These are phyloP conservation scores for Sarocladiaceae sp. DNA, from an alignment of 2,329 filamentous ascomycete species.

Conservation along the genomic window DNA sequence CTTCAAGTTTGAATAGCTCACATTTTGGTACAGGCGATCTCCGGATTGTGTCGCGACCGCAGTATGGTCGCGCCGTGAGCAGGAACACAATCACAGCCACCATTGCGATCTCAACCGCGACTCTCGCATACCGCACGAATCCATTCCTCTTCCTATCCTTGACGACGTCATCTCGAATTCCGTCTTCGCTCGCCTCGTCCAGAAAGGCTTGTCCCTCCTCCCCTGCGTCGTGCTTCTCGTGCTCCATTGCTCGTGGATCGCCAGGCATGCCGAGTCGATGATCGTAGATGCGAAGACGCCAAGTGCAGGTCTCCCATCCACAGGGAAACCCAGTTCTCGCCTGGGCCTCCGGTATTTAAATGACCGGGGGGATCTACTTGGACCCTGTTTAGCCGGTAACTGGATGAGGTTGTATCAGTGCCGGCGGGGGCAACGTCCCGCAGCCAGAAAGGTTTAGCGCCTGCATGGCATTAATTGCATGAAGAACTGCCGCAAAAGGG, in stretches of 20 bases:
- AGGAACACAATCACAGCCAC: neutral
- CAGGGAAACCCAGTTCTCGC: neutral
- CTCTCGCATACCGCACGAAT: neutral
- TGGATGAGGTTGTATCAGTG: neutral
- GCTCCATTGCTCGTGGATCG: neutral
- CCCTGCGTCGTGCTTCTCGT: neutral
- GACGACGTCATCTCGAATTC: neutral
- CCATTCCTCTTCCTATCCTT: neutral
- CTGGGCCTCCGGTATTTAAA: neutral
- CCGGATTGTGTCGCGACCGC: neutral
- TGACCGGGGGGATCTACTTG: too few species aligned
- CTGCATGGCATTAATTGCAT: neutral
- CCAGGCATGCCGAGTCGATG: neutral
- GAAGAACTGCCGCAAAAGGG: neutral
- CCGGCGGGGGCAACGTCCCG: slow-evolving; percentile 3
- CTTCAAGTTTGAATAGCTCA: neutral
- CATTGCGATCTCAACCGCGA: slow-evolving; percentile 3
- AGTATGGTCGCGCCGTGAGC: slow-evolving; percentile 2
- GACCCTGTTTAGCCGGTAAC: slow-evolving; percentile 3
- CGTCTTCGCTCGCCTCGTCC: slow-evolving; percentile 3
- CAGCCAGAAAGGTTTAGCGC: neutral
- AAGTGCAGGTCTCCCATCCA: too few species aligned
- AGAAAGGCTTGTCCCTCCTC: slow-evolving; percentile 1
- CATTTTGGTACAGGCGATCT: neutral
- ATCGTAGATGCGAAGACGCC: neutral